Conservation (phyloP, 805 yeast genomes). For the Ogataea sp. region DNA sequence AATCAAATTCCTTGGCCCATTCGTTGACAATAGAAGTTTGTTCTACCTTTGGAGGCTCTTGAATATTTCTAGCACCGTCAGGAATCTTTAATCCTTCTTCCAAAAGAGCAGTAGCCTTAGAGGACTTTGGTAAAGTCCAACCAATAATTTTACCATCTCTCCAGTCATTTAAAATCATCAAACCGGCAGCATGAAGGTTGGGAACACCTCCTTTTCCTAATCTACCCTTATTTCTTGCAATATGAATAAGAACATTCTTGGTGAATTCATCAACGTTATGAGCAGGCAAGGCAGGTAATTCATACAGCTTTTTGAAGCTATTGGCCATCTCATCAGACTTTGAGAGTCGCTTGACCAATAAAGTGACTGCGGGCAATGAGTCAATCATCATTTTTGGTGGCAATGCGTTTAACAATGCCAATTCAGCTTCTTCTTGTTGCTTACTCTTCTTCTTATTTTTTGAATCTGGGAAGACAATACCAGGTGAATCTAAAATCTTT, state of each 20-base stretch:
- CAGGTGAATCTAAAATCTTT: slow-evolving; percentile 90
- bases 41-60: slow-evolving; percentile 40
- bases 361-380: slow-evolving; percentile 73
- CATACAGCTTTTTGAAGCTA: slow-evolving; percentile 63
- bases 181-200: slow-evolving; percentile 77
- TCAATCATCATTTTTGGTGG: slow-evolving; percentile 82
- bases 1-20: slow-evolving; percentile 93
- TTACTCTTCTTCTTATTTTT: slow-evolving; percentile 36
- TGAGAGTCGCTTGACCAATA: slow-evolving; percentile 68
- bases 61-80: slow-evolving; percentile 24
- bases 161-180: slow-evolving; percentile 86
- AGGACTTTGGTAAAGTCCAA: slow-evolving; percentile 68
- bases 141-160: slow-evolving; percentile 92
- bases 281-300: slow-evolving; percentile 73
- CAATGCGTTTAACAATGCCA: slow-evolving; percentile 79
- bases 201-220: slow-evolving; percentile 91
- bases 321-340: slow-evolving; percentile 72
- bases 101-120: slow-evolving; percentile 31
- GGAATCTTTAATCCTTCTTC: slow-evolving; percentile 31
- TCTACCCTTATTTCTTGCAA: slow-evolving; percentile 89
- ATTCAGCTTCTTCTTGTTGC: slow-evolving; percentile 74
- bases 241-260: slow-evolving; percentile 81
- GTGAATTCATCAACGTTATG: slow-evolving; percentile 67
- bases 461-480: slow-evolving; percentile 80
- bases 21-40: slow-evolving; percentile 74